These are phyloP conservation scores for Phaeotremella skinneri DNA, from an alignment of 768 basidiomycete genomes.

Conservation along the genomic window DNA sequence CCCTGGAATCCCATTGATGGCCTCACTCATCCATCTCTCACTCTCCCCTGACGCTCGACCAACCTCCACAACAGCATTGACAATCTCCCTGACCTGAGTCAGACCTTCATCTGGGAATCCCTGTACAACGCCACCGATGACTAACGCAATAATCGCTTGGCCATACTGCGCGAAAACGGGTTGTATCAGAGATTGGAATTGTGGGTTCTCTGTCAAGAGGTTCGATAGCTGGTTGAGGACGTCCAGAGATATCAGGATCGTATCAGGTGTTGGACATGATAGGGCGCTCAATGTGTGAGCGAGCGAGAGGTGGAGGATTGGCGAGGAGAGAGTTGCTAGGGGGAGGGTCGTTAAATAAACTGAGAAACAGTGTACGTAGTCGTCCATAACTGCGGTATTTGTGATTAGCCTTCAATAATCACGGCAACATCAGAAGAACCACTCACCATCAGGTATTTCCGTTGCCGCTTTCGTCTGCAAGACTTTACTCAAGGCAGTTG, in stretches of 20 bases:
- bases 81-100: conserved; percentile 69
- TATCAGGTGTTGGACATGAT: conserved; percentile 76
- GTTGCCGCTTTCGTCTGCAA: conserved; percentile 67
- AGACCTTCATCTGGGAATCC: conserved; percentile 85
- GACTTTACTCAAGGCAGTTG: conserved; percentile 65
- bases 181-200: conserved; percentile 42
- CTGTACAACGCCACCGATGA: conserved; percentile 75
- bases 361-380: conserved; percentile 78
- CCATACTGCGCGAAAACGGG: conserved; percentile 57
- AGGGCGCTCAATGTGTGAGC: conserved; percentile 72
- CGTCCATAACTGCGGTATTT: conserved; percentile 76
- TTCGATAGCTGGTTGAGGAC: conserved; percentile 71
- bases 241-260: conserved; percentile 76
- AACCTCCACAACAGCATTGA: conserved; percentile 62
- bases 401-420: background rate
- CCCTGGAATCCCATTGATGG: conserved; percentile 68
- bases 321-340: conserved; percentile 72
- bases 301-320: conserved; percentile 74
- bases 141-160: conserved; percentile 63
- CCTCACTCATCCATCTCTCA: conserved; percentile 67
- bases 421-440: background rate
- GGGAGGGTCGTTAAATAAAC: conserved; percentile 68
- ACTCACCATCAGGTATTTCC: conserved; percentile 84
- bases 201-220: conserved; percentile 56
- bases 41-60: conserved; percentile 68